These are phyloP conservation scores for Triticum urartu DNA, from an alignment of 176 grass and related monocot genomes.

Conservation along the genomic window DNA sequence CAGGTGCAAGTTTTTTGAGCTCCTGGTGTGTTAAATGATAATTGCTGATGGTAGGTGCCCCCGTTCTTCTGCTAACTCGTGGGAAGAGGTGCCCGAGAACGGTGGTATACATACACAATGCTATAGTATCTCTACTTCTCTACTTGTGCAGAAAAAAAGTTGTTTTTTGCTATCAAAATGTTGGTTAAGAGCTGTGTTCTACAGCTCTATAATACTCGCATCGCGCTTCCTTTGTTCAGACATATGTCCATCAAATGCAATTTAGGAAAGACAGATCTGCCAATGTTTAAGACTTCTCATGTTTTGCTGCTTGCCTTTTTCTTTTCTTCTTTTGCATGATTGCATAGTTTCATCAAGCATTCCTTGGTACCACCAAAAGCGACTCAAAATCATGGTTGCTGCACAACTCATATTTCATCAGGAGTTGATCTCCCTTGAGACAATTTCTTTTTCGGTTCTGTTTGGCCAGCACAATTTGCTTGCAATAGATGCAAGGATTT, in stretches of 20 bases:
- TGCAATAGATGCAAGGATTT: background rate
- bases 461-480: conserved; percentile 10
- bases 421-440: background rate
- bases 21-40: too few species aligned
- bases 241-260: background rate
- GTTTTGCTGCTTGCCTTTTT: too few species aligned
- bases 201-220: background rate
- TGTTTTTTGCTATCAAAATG: background rate
- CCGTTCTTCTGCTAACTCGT: too few species aligned
- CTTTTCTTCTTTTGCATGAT: too few species aligned
- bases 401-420: background rate
- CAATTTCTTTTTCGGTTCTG: background rate
- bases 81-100: too few species aligned
- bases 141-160: background rate
- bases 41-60: too few species aligned
- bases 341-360: too few species aligned
- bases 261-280: background rate
- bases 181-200: background rate
- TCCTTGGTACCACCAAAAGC: too few species aligned
- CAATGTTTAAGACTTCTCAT: too few species aligned
- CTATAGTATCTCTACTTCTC: background rate
- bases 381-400: too few species aligned
- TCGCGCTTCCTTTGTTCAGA: background rate
- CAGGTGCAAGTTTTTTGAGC: too few species aligned
- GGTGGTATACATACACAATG: background rate